phyloP scores from a whole-genome alignment of 257 asterid species.

The Schizonepeta tenuifolia region DNA sequence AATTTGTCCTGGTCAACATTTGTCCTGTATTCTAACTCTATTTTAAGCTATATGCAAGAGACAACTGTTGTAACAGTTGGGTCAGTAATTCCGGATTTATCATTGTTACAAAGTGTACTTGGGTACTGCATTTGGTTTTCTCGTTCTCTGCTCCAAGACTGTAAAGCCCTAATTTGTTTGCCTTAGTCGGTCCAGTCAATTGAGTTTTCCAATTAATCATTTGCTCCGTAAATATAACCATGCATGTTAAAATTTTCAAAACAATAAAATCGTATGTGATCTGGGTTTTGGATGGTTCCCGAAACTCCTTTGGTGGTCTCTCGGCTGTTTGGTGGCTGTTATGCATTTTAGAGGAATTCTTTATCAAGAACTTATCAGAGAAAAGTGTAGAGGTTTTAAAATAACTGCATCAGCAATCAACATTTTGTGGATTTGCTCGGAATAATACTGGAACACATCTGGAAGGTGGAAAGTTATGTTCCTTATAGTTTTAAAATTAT shows the following conservation, averaged over 20 bases:
- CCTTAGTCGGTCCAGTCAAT: background rate
- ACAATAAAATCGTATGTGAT: background rate
- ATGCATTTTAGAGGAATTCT: slow-evolving; percentile 6
- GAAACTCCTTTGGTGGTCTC: background rate
- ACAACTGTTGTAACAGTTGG: background rate
- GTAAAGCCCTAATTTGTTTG: background rate
- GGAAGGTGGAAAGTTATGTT: slow-evolving; percentile 17
- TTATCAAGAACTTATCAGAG: background rate
- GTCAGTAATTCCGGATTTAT: background rate
- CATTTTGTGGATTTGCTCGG: slow-evolving; percentile 19
- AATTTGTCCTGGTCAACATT: background rate
- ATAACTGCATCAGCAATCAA: background rate
- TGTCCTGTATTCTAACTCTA: slow-evolving; percentile 12
- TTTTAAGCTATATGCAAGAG: slow-evolving; percentile 16
- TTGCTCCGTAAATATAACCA: background rate
- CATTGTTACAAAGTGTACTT: background rate
- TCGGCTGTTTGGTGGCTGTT: background rate
- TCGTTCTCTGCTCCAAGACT: background rate
- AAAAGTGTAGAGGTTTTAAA: background rate
- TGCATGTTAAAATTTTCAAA: slow-evolving; percentile 6
- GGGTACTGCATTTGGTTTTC: background rate
- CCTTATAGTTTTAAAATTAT: background rate
- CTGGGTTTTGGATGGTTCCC: background rate
- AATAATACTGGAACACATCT: slow-evolving; percentile 1
- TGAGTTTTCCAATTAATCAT: background rate